Conservation (phyloP, 2,329 filamentous ascomycete genomes). For the Aureobasidium mangrovei region DNA sequence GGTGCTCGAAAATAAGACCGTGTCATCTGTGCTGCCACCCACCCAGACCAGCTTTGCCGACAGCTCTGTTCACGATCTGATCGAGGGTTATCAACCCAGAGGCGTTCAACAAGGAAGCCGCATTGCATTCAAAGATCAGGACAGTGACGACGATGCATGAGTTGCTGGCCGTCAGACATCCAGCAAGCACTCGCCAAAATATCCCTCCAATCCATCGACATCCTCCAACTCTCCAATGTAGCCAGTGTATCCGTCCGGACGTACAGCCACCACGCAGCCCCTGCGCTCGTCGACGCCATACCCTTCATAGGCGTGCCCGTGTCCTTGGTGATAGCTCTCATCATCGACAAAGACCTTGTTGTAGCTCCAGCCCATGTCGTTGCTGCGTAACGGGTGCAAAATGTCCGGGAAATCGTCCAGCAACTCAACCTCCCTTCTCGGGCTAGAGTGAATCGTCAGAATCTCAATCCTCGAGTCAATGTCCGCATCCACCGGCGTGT, state of each 20-base stretch:
- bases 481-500: conserved; percentile 27
- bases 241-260: conserved; percentile 50
- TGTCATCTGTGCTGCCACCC: conserved; percentile 14
- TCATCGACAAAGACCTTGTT: conserved; percentile 36
- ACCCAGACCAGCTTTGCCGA: conserved; percentile 8
- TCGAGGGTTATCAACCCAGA: conserved; percentile 25
- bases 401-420: conserved; percentile 32
- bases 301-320: conserved; percentile 41
- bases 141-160: background rate
- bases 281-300: conserved; percentile 48
- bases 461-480: conserved; percentile 47
- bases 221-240: background rate
- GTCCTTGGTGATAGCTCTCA: conserved; percentile 34
- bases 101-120: background rate
- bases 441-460: conserved; percentile 50
- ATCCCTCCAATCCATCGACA: background rate
- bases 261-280: conserved; percentile 49
- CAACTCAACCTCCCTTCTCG: conserved; percentile 37
- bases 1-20: conserved; percentile 26
- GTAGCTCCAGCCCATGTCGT: conserved; percentile 23
- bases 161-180: background rate
- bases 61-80: conserved; percentile 14
- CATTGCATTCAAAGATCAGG: background rate
- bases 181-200: background rate
- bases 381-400: conserved; percentile 32